phyloP scores from a whole-genome alignment of 805 yeast genomes.

The Priceomyces haplophilus region DNA sequence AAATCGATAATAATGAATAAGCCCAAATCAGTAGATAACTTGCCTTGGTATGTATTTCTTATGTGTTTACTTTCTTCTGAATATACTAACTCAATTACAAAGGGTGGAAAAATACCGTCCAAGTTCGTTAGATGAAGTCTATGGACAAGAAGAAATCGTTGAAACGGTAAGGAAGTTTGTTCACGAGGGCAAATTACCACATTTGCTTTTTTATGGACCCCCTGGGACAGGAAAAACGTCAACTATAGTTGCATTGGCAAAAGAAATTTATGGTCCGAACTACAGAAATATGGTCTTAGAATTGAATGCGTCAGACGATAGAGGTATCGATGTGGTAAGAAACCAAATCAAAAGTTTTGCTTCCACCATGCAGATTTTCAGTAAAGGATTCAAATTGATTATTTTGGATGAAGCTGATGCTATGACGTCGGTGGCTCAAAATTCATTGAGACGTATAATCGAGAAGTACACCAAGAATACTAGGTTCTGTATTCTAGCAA shows the following conservation, averaged over 20 bases:
- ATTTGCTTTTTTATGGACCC: conserved; percentile 89
- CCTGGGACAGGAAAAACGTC: conserved; percentile 95
- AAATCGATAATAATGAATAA: background rate
- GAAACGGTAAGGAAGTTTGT: conserved; percentile 83
- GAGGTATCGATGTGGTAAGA: conserved; percentile 98
- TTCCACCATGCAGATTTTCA: conserved; percentile 88
- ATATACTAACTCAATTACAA: background rate
- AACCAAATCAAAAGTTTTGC: conserved; percentile 97
- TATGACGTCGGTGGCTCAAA: conserved; percentile 86
- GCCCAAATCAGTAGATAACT: conserved; percentile 36
- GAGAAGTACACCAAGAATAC: conserved; percentile 93
- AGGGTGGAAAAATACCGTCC: conserved; percentile 97
- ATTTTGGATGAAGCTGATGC: conserved; percentile 96
- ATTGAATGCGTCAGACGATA: conserved; percentile 93
- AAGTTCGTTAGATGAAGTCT: conserved; percentile 72
- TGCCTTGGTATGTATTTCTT: conserved; percentile 57
- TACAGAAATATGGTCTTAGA: conserved; percentile 90
- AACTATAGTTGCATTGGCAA: conserved; percentile 81
- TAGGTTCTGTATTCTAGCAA: conserved; percentile 93
- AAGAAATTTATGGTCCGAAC: conserved; percentile 78
- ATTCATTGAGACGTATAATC: conserved; percentile 77
- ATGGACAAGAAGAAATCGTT: conserved; percentile 87
- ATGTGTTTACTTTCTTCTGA: background rate
- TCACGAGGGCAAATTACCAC: conserved; percentile 80
- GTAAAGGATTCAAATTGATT: conserved; percentile 79